Conservation (phyloP, 2,329 filamentous ascomycete genomes). For the Aureobasidium lini region DNA sequence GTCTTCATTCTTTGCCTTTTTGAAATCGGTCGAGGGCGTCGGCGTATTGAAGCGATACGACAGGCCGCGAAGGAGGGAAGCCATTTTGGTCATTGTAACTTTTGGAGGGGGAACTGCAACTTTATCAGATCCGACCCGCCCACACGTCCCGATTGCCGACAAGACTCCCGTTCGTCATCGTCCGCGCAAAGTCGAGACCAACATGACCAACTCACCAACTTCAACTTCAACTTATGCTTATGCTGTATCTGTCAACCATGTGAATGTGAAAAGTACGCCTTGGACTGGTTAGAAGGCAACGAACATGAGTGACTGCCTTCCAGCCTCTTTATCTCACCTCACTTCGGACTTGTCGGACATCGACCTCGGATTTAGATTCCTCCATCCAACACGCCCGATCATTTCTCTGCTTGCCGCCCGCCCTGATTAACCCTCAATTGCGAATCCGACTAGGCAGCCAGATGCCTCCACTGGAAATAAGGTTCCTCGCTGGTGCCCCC, state of each 20-base stretch:
- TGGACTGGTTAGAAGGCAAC: background rate
- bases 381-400: background rate
- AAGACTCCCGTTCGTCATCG: background rate
- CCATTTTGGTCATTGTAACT: slow-evolving; percentile 18
- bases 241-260: too few species aligned
- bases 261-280: background rate
- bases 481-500: slow-evolving; percentile 58
- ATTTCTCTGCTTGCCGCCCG: background rate
- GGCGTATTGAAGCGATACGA: slow-evolving; percentile 20
- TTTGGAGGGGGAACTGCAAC: background rate
- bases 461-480: slow-evolving; percentile 20
- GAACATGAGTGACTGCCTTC: background rate
- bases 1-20: slow-evolving; percentile 38
- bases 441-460: background rate
- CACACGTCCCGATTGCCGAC: background rate
- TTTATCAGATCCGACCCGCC: slow-evolving; percentile 8
- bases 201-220: too few species aligned
- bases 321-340: background rate
- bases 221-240: too few species aligned
- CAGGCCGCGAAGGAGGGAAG: slow-evolving; percentile 20
- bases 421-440: background rate
- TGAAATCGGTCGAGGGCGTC: slow-evolving; percentile 34
- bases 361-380: background rate
- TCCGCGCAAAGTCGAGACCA: too few species aligned
- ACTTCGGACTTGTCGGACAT: background rate